Evolutionary conservation across 306 rosid genomes (phyloP), one percentile per base, ranked within the genome.

Genomic region (Malus sieversii): DNA sequence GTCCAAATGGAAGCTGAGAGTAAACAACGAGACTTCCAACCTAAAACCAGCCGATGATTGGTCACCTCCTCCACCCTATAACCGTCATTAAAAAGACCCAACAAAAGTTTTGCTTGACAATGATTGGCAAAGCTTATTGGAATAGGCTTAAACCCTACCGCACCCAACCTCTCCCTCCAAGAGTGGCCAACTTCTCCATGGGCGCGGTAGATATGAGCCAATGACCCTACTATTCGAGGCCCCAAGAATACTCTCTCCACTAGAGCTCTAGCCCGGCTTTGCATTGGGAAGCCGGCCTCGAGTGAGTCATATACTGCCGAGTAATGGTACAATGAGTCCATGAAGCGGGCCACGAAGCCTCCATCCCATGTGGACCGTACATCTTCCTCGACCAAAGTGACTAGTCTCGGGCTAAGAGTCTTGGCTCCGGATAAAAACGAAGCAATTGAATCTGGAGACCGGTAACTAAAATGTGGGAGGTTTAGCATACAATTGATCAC

Each of bases 211-310:
- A 92, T 81, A 70, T 90, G 84, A n/a, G 63, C 85, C 83, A 94
- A 38, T 3, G 96, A 82, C 15, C 82, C 88, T 4, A 83, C 75
- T 6, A 94, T 92, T 16, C 87, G 42, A 1, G 97, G 98, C 12
- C 96, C 96, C 68, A 94, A 58, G 74, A 91, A 94, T 0, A 92
- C 90, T 51, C 87, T 61, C 85, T 94, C 98, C 65, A 94, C 98
- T 75, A 94, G 81, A 0, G 87, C 82, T 71, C 96, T 57, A 8
- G 92, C 93, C 25, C 87, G 84, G 2, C 79, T 78, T 25, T 94
- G 91, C 90, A 86, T 88, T 14, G 95, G 98, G 30, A 88, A 86
- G 4, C 90, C 93, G 6, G 90, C 96, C 73, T 88, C 97, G 8
- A 94, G 68, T 1, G 98, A 94, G 52, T 94, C 98, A 60, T 81